Percentiles rank a stretch among this genome's conserved stretches.
These are phyloP conservation scores for Tinospora cordifolia DNA, from an alignment of 164 flowering plant genomes.

Conservation along the genomic window DNA sequence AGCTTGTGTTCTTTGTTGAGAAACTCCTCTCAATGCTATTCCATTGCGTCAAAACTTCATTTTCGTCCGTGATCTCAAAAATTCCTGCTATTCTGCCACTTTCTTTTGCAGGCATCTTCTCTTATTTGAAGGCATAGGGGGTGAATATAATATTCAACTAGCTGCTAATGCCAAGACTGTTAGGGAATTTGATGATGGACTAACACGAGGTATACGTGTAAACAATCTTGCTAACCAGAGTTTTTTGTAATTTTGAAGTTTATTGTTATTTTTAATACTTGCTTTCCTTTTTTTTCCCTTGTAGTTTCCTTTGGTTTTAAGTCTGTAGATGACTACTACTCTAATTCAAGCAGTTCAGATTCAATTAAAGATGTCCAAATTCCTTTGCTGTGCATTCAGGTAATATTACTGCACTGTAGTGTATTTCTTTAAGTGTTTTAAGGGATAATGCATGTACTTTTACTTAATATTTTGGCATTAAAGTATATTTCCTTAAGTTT, in stretches of 20 bases:
- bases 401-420: constrained; percentile 18
- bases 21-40: too few relatives aligned
- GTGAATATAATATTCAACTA: constrained; percentile 61
- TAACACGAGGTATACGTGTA: constrained; percentile 65
- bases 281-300: constrained; percentile 13
- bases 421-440: neutral
- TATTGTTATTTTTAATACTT: constrained; percentile 9
- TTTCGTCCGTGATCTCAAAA: neutral
- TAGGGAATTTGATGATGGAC: constrained; percentile 74
- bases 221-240: neutral
- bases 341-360: constrained; percentile 75
- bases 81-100: neutral
- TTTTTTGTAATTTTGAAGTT: neutral
- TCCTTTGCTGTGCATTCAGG: constrained; percentile 93
- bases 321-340: constrained; percentile 85
- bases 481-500: neutral
- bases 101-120: constrained; percentile 52
- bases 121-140: constrained; percentile 73
- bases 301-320: constrained; percentile 94
- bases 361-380: constrained; percentile 54
- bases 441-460: constrained; percentile 32
- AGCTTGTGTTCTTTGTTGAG: too few relatives aligned
- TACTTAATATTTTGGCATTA: constrained; percentile 41
- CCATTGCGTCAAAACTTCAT: neutral
- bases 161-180: constrained; percentile 73